A percentile compares a stretch with the other conserved stretches of the same genome.
Evolutionary conservation across 257 asterid species (phyloP).

Genomic region (Cordia subcordata): DNA sequence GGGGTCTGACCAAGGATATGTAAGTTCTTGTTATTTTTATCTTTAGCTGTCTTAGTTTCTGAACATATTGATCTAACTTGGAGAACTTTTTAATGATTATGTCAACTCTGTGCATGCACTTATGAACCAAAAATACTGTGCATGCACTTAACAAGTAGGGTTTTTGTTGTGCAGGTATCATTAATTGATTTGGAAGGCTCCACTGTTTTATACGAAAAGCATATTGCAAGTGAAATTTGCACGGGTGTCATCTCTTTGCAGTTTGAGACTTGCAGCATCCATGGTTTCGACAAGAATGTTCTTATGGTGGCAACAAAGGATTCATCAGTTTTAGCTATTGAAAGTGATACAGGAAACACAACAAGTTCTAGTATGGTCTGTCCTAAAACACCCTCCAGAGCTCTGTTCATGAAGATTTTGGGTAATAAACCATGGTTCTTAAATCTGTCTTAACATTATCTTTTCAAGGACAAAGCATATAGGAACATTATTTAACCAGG

Average conservation of each 20-base stretch:
- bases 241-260: constrained; percentile 71
- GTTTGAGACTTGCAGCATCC: constrained; percentile 65
- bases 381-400: constrained; percentile 77
- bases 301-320: constrained; percentile 72
- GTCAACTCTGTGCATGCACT: not conserved
- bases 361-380: constrained; percentile 55
- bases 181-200: constrained; percentile 60
- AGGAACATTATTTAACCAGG: constrained; percentile 3
- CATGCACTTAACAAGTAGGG: not conserved
- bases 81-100: too few relatives aligned
- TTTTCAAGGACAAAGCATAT: not conserved
- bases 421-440: constrained; percentile 35
- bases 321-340: constrained; percentile 72
- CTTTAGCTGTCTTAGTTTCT: not conserved
- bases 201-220: constrained; percentile 57
- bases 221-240: constrained; percentile 64
- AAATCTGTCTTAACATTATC: not conserved
- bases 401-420: constrained; percentile 60
- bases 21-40: constrained; percentile 26
- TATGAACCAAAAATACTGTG: too few relatives aligned
- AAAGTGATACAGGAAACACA: constrained; percentile 69
- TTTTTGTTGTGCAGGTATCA: constrained; percentile 41
- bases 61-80: not conserved
- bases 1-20: constrained; percentile 96
- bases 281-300: constrained; percentile 84